A percentile compares a stretch with the other conserved stretches of the same genome.
Evolutionary conservation across 176 grass and related monocot genomes (phyloP).

Genomic region (Carex parvula): DNA sequence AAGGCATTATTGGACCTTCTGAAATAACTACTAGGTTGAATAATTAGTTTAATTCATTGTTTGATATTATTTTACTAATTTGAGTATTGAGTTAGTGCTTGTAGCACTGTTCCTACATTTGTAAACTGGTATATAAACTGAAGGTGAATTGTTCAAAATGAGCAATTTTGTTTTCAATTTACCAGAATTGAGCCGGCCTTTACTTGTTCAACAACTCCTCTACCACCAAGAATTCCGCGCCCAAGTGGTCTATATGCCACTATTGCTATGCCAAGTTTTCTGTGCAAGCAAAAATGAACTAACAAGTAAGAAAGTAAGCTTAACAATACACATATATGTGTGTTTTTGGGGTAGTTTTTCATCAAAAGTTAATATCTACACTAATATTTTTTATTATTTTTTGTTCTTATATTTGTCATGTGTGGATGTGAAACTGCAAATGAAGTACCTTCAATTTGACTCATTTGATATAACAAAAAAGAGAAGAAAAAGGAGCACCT

Average conservation of each 20-base stretch:
- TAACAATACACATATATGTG: too few species aligned
- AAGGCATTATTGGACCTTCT: not conserved
- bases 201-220: constrained; percentile 41
- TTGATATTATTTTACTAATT: not conserved
- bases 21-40: not conserved
- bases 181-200: constrained; percentile 48
- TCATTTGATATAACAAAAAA: not conserved
- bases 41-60: not conserved
- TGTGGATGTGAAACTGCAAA: not conserved
- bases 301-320: not conserved
- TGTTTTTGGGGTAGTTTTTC: too few species aligned
- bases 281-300: constrained; percentile 11
- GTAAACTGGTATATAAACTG: not conserved
- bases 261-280: constrained; percentile 81
- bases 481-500: constrained; percentile 25
- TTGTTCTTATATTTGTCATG: too few species aligned
- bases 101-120: not conserved
- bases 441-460: not conserved
- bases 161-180: not conserved
- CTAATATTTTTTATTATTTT: too few species aligned
- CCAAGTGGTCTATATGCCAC: constrained; percentile 83
- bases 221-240: constrained; percentile 65
- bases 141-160: not conserved
- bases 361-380: too few species aligned
- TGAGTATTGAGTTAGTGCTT: not conserved